These are phyloP conservation scores for Histomonas meleagridis DNA, from an alignment of 208 protist genomes.

Conservation along the genomic window DNA sequence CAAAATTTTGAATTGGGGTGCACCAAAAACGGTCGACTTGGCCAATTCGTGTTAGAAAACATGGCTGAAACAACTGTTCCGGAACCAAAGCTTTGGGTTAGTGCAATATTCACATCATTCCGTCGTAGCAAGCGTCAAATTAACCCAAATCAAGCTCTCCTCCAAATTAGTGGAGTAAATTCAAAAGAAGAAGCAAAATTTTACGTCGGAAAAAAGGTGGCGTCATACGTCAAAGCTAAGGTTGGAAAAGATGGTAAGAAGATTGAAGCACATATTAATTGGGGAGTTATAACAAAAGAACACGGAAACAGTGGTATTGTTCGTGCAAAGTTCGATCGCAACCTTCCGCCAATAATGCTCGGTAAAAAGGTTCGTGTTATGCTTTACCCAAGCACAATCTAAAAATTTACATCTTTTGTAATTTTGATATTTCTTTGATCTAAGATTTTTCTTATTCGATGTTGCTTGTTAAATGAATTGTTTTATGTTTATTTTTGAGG, in stretches of 20 bases:
- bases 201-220: slow-evolving; percentile 33
- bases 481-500: no score
- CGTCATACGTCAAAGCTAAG: background rate
- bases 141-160: slow-evolving; percentile 26
- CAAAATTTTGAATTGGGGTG: no score
- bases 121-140: background rate
- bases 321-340: slow-evolving; percentile 29
- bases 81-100: slow-evolving; percentile 21
- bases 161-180: background rate
- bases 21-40: no score
- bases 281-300: background rate
- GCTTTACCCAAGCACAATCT: slow-evolving; percentile 31
- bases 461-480: no score
- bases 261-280: background rate
- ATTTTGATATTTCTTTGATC: no score
- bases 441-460: no score
- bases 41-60: no score
- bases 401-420: no score
- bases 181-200: slow-evolving; percentile 17
- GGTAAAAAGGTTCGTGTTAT: slow-evolving; percentile 21
- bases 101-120: slow-evolving; percentile 17
- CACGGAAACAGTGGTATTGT: slow-evolving; percentile 37
- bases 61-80: no score
- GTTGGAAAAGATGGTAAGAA: no score
- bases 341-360: background rate